Evolutionary conservation across 441 rosid species (phyloP).

Genomic region (Syzygium malaccense): DNA sequence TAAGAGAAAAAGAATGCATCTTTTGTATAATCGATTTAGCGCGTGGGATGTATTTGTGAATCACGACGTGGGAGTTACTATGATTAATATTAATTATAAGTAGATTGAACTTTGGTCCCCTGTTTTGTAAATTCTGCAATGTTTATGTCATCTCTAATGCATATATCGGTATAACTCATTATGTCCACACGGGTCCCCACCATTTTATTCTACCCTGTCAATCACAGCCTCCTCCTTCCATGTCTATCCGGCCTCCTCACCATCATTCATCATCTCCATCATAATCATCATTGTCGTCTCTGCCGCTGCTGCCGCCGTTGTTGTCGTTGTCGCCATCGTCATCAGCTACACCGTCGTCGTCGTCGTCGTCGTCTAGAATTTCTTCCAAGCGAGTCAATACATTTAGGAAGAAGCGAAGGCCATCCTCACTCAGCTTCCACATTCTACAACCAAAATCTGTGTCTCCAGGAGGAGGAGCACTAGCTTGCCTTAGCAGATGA

Average conservation of each 20-base stretch:
- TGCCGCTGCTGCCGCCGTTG: not conserved
- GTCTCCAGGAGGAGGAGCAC: not conserved
- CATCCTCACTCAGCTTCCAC: not conserved
- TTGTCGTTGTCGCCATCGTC: not conserved
- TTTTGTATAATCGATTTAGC: not conserved
- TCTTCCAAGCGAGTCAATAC: not conserved
- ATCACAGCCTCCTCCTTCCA: not conserved
- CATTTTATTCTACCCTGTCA: not conserved
- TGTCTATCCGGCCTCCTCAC: not conserved
- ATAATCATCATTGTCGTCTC: not conserved
- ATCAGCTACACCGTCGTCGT: not conserved
- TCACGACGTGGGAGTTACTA: not conserved
- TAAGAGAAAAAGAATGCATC: not conserved
- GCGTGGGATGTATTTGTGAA: not conserved
- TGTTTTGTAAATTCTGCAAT: too few relatives aligned
- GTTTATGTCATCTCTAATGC: not conserved
- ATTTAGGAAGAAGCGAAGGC: not conserved
- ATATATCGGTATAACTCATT: not conserved
- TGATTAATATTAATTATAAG: not conserved
- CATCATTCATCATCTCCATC: not conserved
- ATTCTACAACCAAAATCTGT: not conserved
- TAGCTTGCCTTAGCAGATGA: not conserved
- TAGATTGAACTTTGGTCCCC: not conserved
- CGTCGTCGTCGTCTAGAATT: not conserved
- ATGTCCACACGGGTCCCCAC: not conserved